Conservation (phyloP, 2,329 filamentous ascomycete genomes). For the Elsinoe arachidis region DNA sequence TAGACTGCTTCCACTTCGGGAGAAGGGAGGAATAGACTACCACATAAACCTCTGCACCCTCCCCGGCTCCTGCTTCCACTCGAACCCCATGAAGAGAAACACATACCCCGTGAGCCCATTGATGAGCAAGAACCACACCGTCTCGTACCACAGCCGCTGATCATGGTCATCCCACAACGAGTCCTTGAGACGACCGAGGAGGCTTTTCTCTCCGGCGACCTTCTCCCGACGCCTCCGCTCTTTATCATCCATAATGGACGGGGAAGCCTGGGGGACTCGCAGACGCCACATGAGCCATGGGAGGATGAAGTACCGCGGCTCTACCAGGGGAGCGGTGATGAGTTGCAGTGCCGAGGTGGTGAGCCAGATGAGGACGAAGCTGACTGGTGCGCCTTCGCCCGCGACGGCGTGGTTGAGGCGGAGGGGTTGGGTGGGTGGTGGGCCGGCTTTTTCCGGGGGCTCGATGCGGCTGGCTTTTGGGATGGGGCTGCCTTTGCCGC, state of each 20-base stretch:
- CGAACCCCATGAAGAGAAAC: constrained; percentile 60
- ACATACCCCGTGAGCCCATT: constrained; percentile 61
- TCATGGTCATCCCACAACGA: constrained; percentile 27
- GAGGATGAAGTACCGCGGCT: constrained; percentile 91
- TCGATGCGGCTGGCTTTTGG: constrained; percentile 6
- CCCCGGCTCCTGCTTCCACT: constrained; percentile 55
- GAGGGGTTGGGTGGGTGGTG: constrained; percentile 1
- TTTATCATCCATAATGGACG: constrained; percentile 10
- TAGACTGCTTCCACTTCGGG: too few species aligned
- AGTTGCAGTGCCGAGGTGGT: constrained; percentile 68
- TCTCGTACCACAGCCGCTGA: constrained; percentile 51
- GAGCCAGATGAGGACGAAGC: constrained; percentile 55
- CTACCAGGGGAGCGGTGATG: constrained; percentile 81
- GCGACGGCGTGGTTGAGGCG: constrained; percentile 14
- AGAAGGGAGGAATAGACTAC: constrained; percentile 33
- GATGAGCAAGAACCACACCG: constrained; percentile 57
- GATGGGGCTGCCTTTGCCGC: constrained; percentile 11
- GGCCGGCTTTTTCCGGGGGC: neutral
- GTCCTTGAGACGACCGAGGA: neutral
- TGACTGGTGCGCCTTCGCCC: constrained; percentile 26
- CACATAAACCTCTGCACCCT: constrained; percentile 72
- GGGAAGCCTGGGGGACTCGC: constrained; percentile 49
- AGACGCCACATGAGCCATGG: constrained; percentile 92
- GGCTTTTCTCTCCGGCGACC: neutral
- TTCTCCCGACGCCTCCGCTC: constrained; percentile 13